Base-by-base conservation (phyloP, 2,329 filamentous ascomycete species). In the Fonsecaea pugnacius region DNA sequence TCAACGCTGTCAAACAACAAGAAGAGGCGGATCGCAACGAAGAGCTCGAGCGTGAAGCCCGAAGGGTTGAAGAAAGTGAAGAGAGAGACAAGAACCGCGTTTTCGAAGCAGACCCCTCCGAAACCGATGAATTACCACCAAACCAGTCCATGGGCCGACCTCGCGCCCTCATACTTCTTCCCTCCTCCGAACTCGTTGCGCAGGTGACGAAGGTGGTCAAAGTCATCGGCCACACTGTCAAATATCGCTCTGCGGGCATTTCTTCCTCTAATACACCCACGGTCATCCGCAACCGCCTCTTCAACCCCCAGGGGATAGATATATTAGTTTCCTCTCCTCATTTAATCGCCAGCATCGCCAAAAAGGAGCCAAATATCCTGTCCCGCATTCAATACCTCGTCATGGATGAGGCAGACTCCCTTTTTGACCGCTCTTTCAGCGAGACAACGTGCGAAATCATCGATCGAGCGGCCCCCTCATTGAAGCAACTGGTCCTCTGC, bases 381-480 rank as follows among this genome's bases (percentile, higher is more conserved):
- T 93, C 91, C n/a, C 89, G 92, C 12, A 93, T 98, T 64, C 88
- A 87, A 1, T 91, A 98, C 74, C 84, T 99, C 10, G 85, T 99
- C 64, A 84, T 96, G 55, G 96, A 99, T 75, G 96, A 99, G 80
- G 96, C 96, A 1, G 95, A 99, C 78, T 97, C 93, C 3, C 86
- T 99, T 9, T 86, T 99, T 70, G 96, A 99, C 78, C 90, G 92
- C 63, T 96, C 92, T 64, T 99, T 99, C 80, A 85, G 90, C 3
- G 89, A 91, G 1, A 88, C 89, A 27, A 98, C 95, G 0, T 90
- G 87, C 10, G 85, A 86, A 61, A 91, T 99, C 70, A 85, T 99
- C 68, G 91, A 96, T 73, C 89, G 90, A 64, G 86, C 89, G 1
- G 84, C 87, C 6, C 92, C 94, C 0, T 95, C 92, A 0, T 79